Percentiles rank a stretch among this genome's conserved stretches.
These are phyloP conservation scores for Neocucurbitaria cava DNA, from an alignment of 2,329 filamentous ascomycete genomes.

Conservation along the genomic window DNA sequence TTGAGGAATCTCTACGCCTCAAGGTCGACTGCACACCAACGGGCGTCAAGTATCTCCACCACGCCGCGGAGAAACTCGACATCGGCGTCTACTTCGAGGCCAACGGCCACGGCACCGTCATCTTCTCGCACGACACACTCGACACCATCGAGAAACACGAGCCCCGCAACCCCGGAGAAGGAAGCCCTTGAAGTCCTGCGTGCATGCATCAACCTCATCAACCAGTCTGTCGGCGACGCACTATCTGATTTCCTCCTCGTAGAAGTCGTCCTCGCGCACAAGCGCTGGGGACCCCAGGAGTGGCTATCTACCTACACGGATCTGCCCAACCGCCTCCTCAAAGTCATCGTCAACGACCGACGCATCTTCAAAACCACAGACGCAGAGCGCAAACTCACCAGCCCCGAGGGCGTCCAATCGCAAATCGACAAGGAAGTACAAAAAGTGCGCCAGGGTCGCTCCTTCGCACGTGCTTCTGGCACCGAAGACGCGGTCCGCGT, in stretches of 20 bases:
- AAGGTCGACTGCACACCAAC: conserved; percentile 93
- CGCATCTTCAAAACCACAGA: conserved; percentile 90
- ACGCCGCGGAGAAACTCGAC: conserved; percentile 93
- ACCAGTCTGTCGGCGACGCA: conserved; percentile 96
- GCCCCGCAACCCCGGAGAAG: conserved; percentile 90
- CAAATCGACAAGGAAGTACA: conserved; percentile 87
- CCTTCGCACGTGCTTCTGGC: conserved; percentile 90
- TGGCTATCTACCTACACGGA: conserved; percentile 95
- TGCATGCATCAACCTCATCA: conserved; percentile 89
- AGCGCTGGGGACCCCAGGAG: conserved; percentile 86
- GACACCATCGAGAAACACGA: conserved; percentile 78
- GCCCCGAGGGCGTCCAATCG: conserved; percentile 78
- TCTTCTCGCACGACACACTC: conserved; percentile 87
- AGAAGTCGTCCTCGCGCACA: conserved; percentile 94
- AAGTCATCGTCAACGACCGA: conserved; percentile 87
- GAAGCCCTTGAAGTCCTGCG: conserved; percentile 84
- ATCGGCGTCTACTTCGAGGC: conserved; percentile 98
- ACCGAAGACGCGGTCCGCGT: conserved; percentile 97
- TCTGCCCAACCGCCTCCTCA: conserved; percentile 92
- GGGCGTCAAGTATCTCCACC: conserved; percentile 96
- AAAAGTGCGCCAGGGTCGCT: conserved; percentile 88
- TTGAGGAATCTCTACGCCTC: conserved; percentile 84
- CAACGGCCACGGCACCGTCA: conserved; percentile 95
- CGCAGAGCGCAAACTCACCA: conserved; percentile 85
- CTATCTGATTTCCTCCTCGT: conserved; percentile 95